phyloP scores from a whole-genome alignment of 192 early-diverging fungal genomes.

The Piromyces sp. region DNA sequence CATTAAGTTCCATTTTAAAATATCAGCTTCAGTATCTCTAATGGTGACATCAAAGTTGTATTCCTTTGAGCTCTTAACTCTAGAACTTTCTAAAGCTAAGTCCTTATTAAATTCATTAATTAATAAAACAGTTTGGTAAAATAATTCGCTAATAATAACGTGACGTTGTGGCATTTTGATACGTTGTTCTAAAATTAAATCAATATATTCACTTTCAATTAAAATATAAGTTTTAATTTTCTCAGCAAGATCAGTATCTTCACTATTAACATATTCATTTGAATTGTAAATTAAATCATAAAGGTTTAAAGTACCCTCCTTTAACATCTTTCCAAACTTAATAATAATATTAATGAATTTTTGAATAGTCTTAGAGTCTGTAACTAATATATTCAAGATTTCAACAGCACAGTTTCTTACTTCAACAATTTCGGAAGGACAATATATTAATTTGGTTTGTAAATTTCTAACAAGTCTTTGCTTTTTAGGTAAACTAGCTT shows the following conservation, averaged over 20 bases:
- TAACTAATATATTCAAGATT: neutral
- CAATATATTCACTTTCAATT: neutral
- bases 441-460: neutral
- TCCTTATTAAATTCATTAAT: neutral
- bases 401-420: neutral
- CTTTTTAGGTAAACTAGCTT: neutral
- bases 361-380: neutral
- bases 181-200: neutral
- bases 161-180: neutral
- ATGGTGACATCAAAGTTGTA: neutral
- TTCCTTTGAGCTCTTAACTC: neutral
- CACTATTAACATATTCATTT: neutral
- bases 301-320: neutral
- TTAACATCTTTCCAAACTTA: neutral
- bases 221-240: neutral
- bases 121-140: neutral
- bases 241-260: neutral
- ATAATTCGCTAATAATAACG: neutral
- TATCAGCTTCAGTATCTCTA: neutral
- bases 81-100: neutral
- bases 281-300: neutral
- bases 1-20: neutral
- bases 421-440: neutral
- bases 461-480: neutral
- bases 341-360: neutral